These are phyloP conservation scores for Nicotiana paniculata DNA, from an alignment of 257 asterid genomes.

Conservation along the genomic window DNA sequence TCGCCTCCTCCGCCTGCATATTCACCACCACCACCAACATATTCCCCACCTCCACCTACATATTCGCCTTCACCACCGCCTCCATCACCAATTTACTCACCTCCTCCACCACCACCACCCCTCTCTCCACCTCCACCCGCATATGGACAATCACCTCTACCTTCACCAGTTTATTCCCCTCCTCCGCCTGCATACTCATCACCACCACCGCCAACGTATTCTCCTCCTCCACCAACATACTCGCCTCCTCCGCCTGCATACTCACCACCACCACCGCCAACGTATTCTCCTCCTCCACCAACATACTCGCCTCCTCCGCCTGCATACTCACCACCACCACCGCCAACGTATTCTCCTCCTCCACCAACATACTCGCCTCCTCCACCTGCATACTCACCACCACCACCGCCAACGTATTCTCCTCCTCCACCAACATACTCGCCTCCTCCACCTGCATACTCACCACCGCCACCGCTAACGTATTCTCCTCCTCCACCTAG, in stretches of 20 bases:
- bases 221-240: not conserved
- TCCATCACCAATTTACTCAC: not conserved
- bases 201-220: not conserved
- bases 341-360: not conserved
- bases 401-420: not conserved
- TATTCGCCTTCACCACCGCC: not conserved
- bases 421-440: not conserved
- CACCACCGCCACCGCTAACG: not conserved
- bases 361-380: not conserved
- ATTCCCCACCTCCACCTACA: not conserved
- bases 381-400: conserved; percentile 2
- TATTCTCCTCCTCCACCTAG: not conserved
- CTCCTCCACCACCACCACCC: not conserved
- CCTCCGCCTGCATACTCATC: not conserved
- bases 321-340: no score
- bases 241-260: not conserved
- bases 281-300: conserved; percentile 1
- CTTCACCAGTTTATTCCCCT: not conserved
- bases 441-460: no score
- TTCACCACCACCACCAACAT: not conserved
- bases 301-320: no score
- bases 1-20: not conserved
- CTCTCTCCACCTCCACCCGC: not conserved
- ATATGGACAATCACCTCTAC: not conserved
- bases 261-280: not conserved